Evolutionary conservation across 2,329 filamentous ascomycete genomes (phyloP).

Genomic region (Zopfia rhizophila): DNA sequence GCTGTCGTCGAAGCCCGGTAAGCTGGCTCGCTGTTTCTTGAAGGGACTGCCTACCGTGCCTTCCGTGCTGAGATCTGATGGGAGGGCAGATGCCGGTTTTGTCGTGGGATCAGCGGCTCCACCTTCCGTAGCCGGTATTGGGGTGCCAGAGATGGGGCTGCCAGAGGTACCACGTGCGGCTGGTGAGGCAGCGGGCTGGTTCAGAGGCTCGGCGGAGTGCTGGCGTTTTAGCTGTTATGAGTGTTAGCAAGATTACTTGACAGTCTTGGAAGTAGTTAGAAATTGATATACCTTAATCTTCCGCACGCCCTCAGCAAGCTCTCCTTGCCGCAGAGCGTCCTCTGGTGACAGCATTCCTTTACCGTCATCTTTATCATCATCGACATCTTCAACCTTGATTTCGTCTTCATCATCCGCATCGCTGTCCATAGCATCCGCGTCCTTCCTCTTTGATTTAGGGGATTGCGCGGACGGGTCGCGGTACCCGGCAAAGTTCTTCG

Average conservation of each 20-base stretch:
- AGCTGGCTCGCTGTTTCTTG: constrained; percentile 77
- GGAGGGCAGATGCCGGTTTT: constrained; percentile 51
- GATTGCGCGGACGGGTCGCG: constrained; percentile 73
- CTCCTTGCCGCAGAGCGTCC: constrained; percentile 76
- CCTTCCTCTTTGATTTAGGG: constrained; percentile 61
- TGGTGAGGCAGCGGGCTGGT: constrained; percentile 42
- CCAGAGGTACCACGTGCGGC: constrained; percentile 35
- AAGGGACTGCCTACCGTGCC: constrained; percentile 73
- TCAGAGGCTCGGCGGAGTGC: constrained; percentile 77
- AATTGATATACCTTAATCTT: constrained; percentile 75
- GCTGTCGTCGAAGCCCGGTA: constrained; percentile 61
- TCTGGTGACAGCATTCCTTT: constrained; percentile 70
- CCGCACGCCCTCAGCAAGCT: constrained; percentile 82
- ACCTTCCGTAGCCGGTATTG: constrained; percentile 37
- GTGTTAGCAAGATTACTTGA: constrained; percentile 32
- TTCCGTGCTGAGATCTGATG: constrained; percentile 59
- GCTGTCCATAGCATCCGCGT: constrained; percentile 69
- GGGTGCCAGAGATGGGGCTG: constrained; percentile 9
- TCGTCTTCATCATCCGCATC: constrained; percentile 82
- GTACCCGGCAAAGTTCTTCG: constrained; percentile 90
- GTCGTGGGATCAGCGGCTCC: constrained; percentile 34
- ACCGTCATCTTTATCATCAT: constrained; percentile 66
- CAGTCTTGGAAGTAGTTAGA: constrained; percentile 30
- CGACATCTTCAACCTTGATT: constrained; percentile 70
- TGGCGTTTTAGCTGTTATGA: constrained; percentile 77